phyloP scores from a whole-genome alignment of 2,329 filamentous ascomycete genomes.

The Achaetomium macrosporum region DNA sequence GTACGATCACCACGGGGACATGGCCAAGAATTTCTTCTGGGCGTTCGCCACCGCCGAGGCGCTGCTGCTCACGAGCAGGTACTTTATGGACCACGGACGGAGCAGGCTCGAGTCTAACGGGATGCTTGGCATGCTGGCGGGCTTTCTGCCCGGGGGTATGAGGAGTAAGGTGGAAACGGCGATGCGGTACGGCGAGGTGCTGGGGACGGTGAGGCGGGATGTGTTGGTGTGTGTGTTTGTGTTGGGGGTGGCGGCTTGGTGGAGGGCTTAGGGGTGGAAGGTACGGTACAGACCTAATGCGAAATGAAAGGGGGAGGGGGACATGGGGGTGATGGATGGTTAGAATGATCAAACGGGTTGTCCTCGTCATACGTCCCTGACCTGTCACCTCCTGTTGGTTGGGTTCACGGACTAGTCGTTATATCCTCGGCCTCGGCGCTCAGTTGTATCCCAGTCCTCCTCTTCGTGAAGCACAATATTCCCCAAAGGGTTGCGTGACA shows the following conservation, averaged over 20 bases:
- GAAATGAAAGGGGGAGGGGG: background rate
- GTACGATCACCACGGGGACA: slow-evolving; percentile 23
- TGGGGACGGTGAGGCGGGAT: slow-evolving; percentile 64
- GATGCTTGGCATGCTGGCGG: slow-evolving; percentile 56
- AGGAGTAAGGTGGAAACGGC: slow-evolving; percentile 56
- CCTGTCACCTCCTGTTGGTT: too few relatives aligned
- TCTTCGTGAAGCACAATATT: too few relatives aligned
- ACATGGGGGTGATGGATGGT: too few relatives aligned
- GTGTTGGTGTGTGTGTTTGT: slow-evolving; percentile 74
- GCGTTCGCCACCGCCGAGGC: slow-evolving; percentile 76
- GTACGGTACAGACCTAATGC: background rate
- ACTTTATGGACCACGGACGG: slow-evolving; percentile 60
- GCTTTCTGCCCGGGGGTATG: slow-evolving; percentile 60
- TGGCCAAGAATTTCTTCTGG: slow-evolving; percentile 59
- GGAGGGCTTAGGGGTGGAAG: slow-evolving; percentile 23
- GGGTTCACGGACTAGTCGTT: too few relatives aligned
- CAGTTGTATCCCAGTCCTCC: too few relatives aligned
- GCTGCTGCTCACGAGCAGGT: slow-evolving; percentile 63
- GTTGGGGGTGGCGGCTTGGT: slow-evolving; percentile 53
- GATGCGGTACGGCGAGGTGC: slow-evolving; percentile 64
- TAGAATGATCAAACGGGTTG: too few relatives aligned
- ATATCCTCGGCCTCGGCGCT: too few relatives aligned
- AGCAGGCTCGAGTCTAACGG: slow-evolving; percentile 37
- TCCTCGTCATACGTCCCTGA: too few relatives aligned
- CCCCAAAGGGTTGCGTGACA: too few relatives aligned